phyloP scores from a whole-genome alignment of 2,329 filamentous ascomycete species.

The Beauveria caledonica region DNA sequence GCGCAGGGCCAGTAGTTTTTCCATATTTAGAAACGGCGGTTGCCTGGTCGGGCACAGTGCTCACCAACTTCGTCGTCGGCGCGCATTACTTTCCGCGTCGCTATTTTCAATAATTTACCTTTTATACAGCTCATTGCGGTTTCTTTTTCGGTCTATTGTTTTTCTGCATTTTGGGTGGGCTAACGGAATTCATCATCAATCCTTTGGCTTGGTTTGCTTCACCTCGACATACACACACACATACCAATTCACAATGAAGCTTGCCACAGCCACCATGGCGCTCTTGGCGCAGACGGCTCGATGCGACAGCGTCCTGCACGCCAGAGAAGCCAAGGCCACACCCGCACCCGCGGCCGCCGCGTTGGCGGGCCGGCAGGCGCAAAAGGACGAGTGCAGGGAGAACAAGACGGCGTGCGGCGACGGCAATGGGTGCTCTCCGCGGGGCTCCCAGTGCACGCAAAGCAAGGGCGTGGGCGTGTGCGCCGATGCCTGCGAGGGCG shows the following conservation, averaged over 20 bases:
- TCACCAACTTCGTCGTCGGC: constrained; percentile 6
- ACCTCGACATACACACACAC: neutral
- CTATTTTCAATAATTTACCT: neutral
- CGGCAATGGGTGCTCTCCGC: constrained; percentile 7
- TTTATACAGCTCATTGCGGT: neutral
- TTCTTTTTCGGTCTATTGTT: neutral
- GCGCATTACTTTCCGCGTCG: neutral
- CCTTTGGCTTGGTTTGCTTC: neutral
- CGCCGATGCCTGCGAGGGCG: neutral
- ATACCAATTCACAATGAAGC: constrained; percentile 3
- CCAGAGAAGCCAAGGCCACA: neutral
- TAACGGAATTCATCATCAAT: neutral
- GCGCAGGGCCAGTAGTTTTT: neutral
- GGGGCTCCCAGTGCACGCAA: neutral
- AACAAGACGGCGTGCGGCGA: constrained; percentile 8
- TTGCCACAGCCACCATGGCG: neutral
- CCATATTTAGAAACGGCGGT: neutral
- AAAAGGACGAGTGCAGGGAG: neutral
- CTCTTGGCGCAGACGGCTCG: neutral
- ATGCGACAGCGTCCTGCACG: neutral
- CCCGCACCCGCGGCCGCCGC: neutral
- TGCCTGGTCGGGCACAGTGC: neutral
- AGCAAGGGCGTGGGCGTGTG: constrained; percentile 7
- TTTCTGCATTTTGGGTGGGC: neutral
- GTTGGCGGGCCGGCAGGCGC: neutral